Base-by-base conservation (phyloP, 176 grass and related monocot genomes). In the Zea luxurians region DNA sequence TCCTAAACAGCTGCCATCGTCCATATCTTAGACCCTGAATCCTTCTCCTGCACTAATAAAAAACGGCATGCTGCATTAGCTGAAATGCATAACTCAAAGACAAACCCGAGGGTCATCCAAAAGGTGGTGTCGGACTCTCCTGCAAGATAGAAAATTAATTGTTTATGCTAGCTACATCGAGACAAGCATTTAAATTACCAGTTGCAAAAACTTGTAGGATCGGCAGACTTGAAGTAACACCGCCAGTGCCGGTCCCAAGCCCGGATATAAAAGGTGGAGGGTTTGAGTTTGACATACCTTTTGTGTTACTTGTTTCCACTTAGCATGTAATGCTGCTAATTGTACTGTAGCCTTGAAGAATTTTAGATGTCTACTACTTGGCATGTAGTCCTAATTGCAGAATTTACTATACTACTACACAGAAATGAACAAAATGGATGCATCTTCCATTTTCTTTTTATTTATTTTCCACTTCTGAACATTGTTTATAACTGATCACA, bases 201-300 rank as follows among this genome's bases (percentile, higher is more conserved):
- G 61, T 76, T 10, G 42, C 15, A n/a, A 55, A 27, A 55, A 53
- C 20, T 70, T 17, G 9, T 76, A 71, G 65, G n/a, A 43, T 77
- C 20, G 46, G 36, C 48, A 52, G 35, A 84, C 81, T 84, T 87
- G 49, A 78, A 84, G 80, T 82, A 87, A 87, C 80, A 86, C 90
- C 3, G 61, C 86, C 53, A 74, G 68, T 92, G 86, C 80, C 61
- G 52, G 83, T 89, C 76, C 83, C 70, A 92, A 84, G 76, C 66
- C 86, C 38, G 45, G 86, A 89, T 89, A 71, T 61, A 60, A 92
- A 86, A 92, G 79, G 75, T 86, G 86, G 77, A 89, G 72, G 66
- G 83, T 92, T 86, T 46, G 37, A 78, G 52, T 78, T 50, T 65
- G 61, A 63, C 44, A 35, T 42, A 66, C 9, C 37, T 17, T 68